Evolutionary conservation across 192 early-diverging fungal species (phyloP).

Genomic region (Dissophora globulifera): DNA sequence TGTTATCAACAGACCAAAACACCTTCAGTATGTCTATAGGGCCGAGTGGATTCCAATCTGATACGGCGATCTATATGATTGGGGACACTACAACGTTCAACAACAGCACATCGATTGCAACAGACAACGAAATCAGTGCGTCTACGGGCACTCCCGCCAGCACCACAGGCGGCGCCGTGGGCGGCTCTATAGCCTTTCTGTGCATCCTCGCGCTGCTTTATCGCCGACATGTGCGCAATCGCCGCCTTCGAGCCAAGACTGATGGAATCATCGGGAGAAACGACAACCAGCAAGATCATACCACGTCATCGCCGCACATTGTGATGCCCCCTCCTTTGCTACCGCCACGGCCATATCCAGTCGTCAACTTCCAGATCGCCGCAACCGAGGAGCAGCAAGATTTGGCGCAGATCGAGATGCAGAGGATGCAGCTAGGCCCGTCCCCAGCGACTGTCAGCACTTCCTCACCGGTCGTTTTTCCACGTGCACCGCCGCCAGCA

Average conservation of each 20-base stretch:
- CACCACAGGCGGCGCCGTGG: slow-evolving; percentile 5
- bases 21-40: background rate
- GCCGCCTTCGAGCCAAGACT: background rate
- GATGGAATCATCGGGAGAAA: background rate
- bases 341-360: background rate
- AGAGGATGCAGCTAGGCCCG: slow-evolving; percentile 14
- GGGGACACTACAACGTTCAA: background rate
- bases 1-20: background rate
- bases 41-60: background rate
- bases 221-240: background rate
- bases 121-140: background rate
- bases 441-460: background rate
- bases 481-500: background rate
- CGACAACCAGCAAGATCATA: too few species aligned
- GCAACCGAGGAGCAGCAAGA: slow-evolving; percentile 9
- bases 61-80: background rate
- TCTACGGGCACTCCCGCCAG: background rate
- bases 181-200: background rate
- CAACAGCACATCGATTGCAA: background rate
- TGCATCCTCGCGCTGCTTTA: background rate
- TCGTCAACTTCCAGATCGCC: background rate
- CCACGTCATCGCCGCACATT: background rate
- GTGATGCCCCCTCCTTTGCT: background rate
- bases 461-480: background rate
- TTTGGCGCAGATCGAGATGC: slow-evolving; percentile 12